Evolutionary conservation across 1,284 basidiomycete species (phyloP).

Genomic region (Cutaneotrichosporon mucoides): DNA sequence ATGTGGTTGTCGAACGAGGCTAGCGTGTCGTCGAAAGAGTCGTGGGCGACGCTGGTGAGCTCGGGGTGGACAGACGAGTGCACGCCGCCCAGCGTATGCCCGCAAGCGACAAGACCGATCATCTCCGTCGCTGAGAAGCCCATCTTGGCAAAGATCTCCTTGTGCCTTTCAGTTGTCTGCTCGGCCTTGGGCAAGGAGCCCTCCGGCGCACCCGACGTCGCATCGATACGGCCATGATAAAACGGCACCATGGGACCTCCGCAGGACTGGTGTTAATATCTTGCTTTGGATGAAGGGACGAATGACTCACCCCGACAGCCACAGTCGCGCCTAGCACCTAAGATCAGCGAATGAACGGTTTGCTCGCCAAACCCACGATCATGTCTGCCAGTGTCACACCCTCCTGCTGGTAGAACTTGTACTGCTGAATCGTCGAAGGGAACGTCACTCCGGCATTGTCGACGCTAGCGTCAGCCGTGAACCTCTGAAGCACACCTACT

Average conservation of each 20-base stretch:
- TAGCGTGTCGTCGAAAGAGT: too few species aligned
- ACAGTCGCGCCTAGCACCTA: slow-evolving; percentile 16
- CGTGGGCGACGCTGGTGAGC: too few species aligned
- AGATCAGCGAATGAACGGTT: not conserved
- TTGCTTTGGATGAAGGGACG: not conserved
- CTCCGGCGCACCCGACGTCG: not conserved
- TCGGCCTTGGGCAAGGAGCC: slow-evolving; percentile 16
- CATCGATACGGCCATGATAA: too few species aligned
- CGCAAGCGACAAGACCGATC: too few species aligned
- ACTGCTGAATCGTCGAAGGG: slow-evolving; percentile 13
- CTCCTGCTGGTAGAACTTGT: slow-evolving; percentile 11
- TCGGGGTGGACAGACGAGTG: too few species aligned
- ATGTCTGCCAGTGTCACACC: slow-evolving; percentile 19
- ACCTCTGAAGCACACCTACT: not conserved
- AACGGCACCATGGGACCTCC: too few species aligned
- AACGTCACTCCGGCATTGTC: slow-evolving; percentile 16
- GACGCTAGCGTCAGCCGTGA: not conserved
- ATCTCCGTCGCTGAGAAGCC: too few species aligned
- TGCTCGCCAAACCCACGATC: not conserved
- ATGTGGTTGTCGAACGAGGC: too few species aligned
- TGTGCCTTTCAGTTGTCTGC: slow-evolving; percentile 4
- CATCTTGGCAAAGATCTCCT: too few species aligned
- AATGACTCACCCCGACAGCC: slow-evolving; percentile 11
- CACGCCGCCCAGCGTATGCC: too few species aligned
- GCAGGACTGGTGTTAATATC: too few species aligned